phyloP scores from a whole-genome alignment of 805 yeast genomes.

The Saccharomycopsis oosterbeekiorum region DNA sequence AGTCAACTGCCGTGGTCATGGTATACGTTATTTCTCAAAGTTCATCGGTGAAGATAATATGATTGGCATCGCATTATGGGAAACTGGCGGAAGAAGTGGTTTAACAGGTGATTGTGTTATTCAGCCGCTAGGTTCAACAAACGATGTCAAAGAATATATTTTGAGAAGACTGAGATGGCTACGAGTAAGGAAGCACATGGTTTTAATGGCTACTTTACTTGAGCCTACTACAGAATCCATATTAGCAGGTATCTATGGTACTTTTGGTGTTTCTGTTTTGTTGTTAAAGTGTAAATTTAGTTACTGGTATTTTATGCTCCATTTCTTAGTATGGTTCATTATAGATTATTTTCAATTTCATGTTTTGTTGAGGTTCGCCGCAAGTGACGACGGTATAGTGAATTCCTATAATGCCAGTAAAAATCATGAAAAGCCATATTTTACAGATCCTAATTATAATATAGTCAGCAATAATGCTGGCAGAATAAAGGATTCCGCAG shows the following conservation, averaged over 20 bases:
- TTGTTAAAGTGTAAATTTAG: constrained; percentile 29
- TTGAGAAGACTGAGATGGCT: constrained; percentile 74
- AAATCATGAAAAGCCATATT: constrained; percentile 7
- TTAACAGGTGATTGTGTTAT: constrained; percentile 70
- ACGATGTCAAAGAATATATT: constrained; percentile 44
- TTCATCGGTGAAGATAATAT: constrained; percentile 90
- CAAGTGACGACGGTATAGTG: constrained; percentile 12
- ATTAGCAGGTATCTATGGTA: constrained; percentile 57
- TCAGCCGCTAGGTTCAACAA: constrained; percentile 52
- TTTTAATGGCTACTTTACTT: constrained; percentile 66
- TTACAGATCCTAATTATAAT: constrained; percentile 15
- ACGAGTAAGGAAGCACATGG: constrained; percentile 82
- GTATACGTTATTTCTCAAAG: constrained; percentile 61
- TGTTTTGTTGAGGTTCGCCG: constrained; percentile 28
- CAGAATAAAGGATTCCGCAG: not conserved
- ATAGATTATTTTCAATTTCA: constrained; percentile 55
- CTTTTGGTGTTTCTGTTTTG: constrained; percentile 44
- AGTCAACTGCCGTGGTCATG: constrained; percentile 27
- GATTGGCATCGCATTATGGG: constrained; percentile 85
- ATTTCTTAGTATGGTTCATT: constrained; percentile 51
- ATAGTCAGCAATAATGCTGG: constrained; percentile 2
- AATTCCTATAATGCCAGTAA: not conserved
- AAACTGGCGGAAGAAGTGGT: constrained; percentile 59
- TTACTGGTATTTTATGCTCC: constrained; percentile 35
- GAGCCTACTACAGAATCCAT: constrained; percentile 83